A percentile compares a stretch with the other conserved stretches of the same genome.
Evolutionary conservation across 345 rosid species (phyloP).

Genomic region (Acer yangbiense): DNA sequence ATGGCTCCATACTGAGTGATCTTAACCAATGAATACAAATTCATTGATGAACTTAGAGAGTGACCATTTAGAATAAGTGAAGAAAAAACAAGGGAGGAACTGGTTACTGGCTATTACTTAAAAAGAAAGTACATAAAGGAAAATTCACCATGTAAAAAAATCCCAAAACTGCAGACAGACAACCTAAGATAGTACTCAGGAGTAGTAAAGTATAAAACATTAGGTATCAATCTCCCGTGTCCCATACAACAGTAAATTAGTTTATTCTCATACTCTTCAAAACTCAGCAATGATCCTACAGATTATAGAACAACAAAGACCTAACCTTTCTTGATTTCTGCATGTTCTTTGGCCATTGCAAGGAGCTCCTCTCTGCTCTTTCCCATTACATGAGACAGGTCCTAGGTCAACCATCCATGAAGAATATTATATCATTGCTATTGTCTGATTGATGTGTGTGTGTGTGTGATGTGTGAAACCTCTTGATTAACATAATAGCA

Average conservation of each 20-base stretch:
- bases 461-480: slow-evolving; percentile 2
- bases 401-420: slow-evolving; percentile 42
- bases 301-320: slow-evolving; percentile 13
- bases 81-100: not conserved
- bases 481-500: slow-evolving; percentile 27
- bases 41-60: not conserved
- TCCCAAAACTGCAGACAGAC: not conserved
- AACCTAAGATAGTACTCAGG: not conserved
- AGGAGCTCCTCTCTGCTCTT: slow-evolving; percentile 91
- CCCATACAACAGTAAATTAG: not conserved
- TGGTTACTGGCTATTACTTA: not conserved
- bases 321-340: slow-evolving; percentile 60
- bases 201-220: not conserved
- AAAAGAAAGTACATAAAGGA: not conserved
- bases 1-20: slow-evolving; percentile 5
- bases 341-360: slow-evolving; percentile 69
- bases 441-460: not conserved
- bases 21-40: not conserved
- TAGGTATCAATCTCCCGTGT: not conserved
- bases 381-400: slow-evolving; percentile 83
- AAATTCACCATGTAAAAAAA: not conserved
- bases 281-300: not conserved
- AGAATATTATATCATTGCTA: slow-evolving; percentile 10
- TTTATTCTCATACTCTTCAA: slow-evolving; percentile 1
- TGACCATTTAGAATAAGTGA: not conserved